A percentile compares a stretch with the other conserved stretches of the same genome.
phyloP scores from a whole-genome alignment of 768 basidiomycete genomes.

The Trametes maxima region DNA sequence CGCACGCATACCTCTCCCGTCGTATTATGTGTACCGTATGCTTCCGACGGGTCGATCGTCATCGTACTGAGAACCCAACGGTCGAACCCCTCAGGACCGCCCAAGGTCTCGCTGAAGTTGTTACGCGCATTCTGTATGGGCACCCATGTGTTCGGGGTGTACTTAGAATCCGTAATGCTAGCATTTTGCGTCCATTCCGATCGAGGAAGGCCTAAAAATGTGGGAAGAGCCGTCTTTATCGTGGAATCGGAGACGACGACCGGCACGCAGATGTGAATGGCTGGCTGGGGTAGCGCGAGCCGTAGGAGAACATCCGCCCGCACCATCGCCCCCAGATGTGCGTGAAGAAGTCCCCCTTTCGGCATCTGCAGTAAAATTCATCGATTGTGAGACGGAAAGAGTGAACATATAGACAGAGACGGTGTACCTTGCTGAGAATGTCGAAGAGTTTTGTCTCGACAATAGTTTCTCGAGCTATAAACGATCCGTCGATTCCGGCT shows the following conservation, averaged over 20 bases:
- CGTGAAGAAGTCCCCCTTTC: slow-evolving; percentile 74
- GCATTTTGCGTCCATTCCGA: slow-evolving; percentile 25
- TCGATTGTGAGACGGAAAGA: not conserved
- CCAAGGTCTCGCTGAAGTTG: slow-evolving; percentile 51
- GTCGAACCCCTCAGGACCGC: slow-evolving; percentile 69
- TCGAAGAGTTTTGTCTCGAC: slow-evolving; percentile 62
- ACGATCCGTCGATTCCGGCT: not conserved
- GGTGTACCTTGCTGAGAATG: slow-evolving; percentile 59
- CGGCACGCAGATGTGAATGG: slow-evolving; percentile 58
- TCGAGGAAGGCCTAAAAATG: slow-evolving; percentile 51
- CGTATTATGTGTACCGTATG: slow-evolving; percentile 73
- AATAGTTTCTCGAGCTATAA: slow-evolving; percentile 38
- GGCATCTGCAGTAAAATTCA: slow-evolving; percentile 57
- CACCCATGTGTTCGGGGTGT: slow-evolving; percentile 54
- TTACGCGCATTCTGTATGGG: slow-evolving; percentile 55
- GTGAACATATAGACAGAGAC: not conserved
- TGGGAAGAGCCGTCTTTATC: slow-evolving; percentile 46
- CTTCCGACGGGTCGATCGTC: slow-evolving; percentile 69
- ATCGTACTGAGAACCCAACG: slow-evolving; percentile 58
- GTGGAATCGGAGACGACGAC: slow-evolving; percentile 44
- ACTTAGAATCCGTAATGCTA: slow-evolving; percentile 45
- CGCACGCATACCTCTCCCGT: slow-evolving; percentile 51
- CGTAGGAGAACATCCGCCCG: slow-evolving; percentile 52
- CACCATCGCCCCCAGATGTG: slow-evolving; percentile 72
- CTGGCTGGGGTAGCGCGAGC: slow-evolving; percentile 57